Conservation (phyloP, 352 stramenopile genomes). For the Pythium brassicae region DNA sequence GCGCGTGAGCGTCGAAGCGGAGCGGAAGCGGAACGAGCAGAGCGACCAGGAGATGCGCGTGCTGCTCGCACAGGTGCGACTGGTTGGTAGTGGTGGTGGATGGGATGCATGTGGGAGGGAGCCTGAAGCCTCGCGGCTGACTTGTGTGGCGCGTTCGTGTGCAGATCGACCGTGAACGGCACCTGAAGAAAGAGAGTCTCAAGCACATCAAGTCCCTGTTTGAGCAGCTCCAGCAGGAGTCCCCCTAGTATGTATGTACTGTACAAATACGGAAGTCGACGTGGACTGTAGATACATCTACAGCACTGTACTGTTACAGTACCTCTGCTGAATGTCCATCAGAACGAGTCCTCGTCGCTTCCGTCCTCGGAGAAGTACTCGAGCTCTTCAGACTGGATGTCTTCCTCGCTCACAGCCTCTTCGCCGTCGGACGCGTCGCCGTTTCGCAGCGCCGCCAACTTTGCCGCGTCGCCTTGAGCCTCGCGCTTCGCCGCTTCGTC, state of each 20-base stretch:
- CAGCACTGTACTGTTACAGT: not conserved
- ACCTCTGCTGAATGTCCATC: slow-evolving; percentile 6
- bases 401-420: slow-evolving; percentile 62
- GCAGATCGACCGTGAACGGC: slow-evolving; percentile 63
- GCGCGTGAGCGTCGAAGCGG: slow-evolving; percentile 33
- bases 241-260: slow-evolving; percentile 16
- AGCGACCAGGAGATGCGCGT: slow-evolving; percentile 67
- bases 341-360: slow-evolving; percentile 82
- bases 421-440: slow-evolving; percentile 37
- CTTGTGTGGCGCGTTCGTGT: not conserved
- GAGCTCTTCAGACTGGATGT: slow-evolving; percentile 70
- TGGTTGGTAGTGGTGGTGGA: too few species aligned
- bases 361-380: slow-evolving; percentile 83
- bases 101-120: too few species aligned
- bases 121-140: too few species aligned
- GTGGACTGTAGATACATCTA: not conserved
- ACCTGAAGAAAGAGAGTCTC: slow-evolving; percentile 66
- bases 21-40: slow-evolving; percentile 37
- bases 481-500: not conserved
- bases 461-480: slow-evolving; percentile 26
- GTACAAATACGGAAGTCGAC: not conserved
- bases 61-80: slow-evolving; percentile 44
- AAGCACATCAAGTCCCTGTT: slow-evolving; percentile 76
- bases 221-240: slow-evolving; percentile 61
- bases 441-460: slow-evolving; percentile 33